Evolutionary conservation across 176 grass and related monocot species (phyloP).

Genomic region (Rhipidocladum racemiflorum): DNA sequence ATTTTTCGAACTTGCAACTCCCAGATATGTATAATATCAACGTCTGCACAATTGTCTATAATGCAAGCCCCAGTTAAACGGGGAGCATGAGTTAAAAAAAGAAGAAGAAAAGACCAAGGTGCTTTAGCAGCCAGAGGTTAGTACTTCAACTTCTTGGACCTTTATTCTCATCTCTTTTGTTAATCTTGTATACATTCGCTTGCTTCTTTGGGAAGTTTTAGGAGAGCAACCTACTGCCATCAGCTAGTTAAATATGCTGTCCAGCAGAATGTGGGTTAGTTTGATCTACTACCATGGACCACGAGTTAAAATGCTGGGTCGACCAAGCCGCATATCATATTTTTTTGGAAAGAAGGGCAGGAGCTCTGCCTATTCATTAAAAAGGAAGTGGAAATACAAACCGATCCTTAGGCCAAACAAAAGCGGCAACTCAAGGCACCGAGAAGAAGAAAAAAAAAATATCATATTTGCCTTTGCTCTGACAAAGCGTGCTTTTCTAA

Average conservation of each 20-base stretch:
- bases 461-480: neutral
- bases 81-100: no score
- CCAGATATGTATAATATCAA: no score
- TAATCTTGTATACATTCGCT: neutral
- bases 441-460: no score
- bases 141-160: neutral
- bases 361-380: no score
- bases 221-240: neutral
- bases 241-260: neutral
- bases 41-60: no score
- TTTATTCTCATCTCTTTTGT: neutral
- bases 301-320: neutral
- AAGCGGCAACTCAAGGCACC: no score
- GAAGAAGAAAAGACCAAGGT: no score
- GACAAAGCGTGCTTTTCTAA: neutral
- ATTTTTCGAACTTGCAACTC: no score
- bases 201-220: neutral
- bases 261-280: neutral
- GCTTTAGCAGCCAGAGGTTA: neutral
- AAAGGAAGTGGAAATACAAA: no score
- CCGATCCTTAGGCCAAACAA: no score
- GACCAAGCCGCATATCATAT: neutral
- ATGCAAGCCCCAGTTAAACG: no score
- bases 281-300: neutral
- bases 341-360: no score